phyloP scores from a whole-genome alignment of 176 grass and related monocot genomes.

The Raddia guianensis region DNA sequence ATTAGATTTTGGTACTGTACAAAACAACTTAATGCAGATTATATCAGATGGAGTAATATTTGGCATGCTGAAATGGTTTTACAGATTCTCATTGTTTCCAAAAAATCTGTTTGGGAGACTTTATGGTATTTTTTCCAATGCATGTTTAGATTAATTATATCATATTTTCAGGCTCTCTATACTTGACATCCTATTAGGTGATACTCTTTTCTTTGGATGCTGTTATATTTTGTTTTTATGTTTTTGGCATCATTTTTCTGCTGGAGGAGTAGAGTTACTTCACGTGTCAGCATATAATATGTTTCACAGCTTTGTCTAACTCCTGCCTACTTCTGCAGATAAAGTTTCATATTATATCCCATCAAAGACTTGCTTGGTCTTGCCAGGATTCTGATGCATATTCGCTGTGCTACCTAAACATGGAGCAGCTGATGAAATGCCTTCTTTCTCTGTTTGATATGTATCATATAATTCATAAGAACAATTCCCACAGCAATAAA shows the following conservation, averaged over 20 bases:
- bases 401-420: slow-evolving; percentile 80
- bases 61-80: slow-evolving; percentile 12
- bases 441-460: slow-evolving; percentile 78
- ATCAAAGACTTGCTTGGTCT: slow-evolving; percentile 66
- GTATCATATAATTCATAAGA: slow-evolving; percentile 55
- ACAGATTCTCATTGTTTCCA: slow-evolving; percentile 27
- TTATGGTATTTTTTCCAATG: slow-evolving; percentile 27
- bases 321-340: slow-evolving; percentile 55
- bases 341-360: slow-evolving; percentile 83
- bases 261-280: slow-evolving; percentile 32
- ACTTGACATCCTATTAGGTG: not conserved
- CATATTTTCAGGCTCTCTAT: not conserved
- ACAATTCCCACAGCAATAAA: slow-evolving; percentile 43
- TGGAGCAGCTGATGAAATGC: slow-evolving; percentile 91
- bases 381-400: slow-evolving; percentile 58
- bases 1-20: slow-evolving; percentile 19
- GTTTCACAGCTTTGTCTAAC: slow-evolving; percentile 23
- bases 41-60: slow-evolving; percentile 30
- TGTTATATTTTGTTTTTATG: slow-evolving; percentile 19
- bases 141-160: slow-evolving; percentile 21
- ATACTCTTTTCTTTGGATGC: not conserved
- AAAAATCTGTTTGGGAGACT: not conserved
- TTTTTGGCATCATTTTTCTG: slow-evolving; percentile 11
- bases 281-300: slow-evolving; percentile 6
- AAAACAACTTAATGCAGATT: slow-evolving; percentile 4